Evolutionary conservation across 2,329 filamentous ascomycete genomes (phyloP).

Genomic region (Aschersonia sp.): DNA sequence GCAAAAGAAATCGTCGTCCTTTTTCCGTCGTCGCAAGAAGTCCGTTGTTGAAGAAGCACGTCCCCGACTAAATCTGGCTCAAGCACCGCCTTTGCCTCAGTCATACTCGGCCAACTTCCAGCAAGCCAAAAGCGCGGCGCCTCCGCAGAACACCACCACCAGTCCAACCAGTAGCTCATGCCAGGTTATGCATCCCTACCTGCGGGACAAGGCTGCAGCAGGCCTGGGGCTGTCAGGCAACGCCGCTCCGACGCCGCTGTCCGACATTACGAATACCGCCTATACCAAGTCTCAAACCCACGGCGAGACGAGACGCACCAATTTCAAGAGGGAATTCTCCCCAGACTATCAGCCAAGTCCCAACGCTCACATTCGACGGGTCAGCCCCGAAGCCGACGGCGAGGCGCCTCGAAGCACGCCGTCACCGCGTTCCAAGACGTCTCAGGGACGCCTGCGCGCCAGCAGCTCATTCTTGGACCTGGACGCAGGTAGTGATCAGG

Average conservation of each 20-base stretch:
- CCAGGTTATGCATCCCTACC: conserved; percentile 76
- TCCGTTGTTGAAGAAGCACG: conserved; percentile 60
- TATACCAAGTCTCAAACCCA: conserved; percentile 9
- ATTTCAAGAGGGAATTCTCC: conserved; percentile 48
- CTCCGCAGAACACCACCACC: conserved; percentile 21
- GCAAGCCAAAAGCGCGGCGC: conserved; percentile 12
- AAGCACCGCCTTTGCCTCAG: conserved; percentile 23
- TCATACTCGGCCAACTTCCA: conserved; percentile 16
- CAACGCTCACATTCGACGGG: conserved; percentile 55
- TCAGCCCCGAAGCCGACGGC: conserved; percentile 30
- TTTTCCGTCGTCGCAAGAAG: conserved; percentile 89
- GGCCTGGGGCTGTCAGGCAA: conserved; percentile 13
- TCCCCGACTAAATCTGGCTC: conserved; percentile 36
- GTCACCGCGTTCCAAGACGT: conserved; percentile 17
- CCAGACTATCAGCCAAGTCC: conserved; percentile 61
- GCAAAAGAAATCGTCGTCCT: conserved; percentile 85
- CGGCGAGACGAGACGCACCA: conserved; percentile 12
- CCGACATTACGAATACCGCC: conserved; percentile 12
- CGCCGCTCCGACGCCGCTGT: conserved; percentile 6
- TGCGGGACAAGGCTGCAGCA: conserved; percentile 24
- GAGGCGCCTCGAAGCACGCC: conserved; percentile 15
- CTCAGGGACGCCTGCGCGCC: conserved; percentile 13
- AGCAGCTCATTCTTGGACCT: conserved; percentile 36
- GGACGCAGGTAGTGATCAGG: conserved; percentile 31
- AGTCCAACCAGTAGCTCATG: conserved; percentile 70